Conservation (phyloP, 176 grass and related monocot species). For the Zoysia japonica region DNA sequence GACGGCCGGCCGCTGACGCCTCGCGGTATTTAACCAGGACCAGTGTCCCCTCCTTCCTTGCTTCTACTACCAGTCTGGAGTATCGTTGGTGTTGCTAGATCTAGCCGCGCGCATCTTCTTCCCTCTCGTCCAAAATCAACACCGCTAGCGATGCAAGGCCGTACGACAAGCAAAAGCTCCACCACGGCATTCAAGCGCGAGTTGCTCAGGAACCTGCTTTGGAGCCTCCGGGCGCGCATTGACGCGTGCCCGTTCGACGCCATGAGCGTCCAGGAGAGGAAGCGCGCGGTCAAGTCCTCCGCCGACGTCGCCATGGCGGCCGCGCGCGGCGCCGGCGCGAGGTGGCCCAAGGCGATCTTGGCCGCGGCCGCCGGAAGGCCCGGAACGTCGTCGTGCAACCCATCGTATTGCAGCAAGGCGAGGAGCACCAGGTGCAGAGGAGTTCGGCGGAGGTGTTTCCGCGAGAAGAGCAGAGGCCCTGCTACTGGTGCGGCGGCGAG, state of each 20-base stretch:
- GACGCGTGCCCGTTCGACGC: background rate
- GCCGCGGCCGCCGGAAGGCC: background rate
- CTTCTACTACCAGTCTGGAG: too few species aligned
- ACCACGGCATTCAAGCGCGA: constrained; percentile 48
- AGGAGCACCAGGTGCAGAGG: constrained; percentile 29
- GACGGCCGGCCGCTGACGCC: background rate
- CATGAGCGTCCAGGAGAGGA: constrained; percentile 52
- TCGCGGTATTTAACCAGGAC: constrained; percentile 9
- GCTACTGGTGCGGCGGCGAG: background rate
- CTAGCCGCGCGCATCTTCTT: background rate
- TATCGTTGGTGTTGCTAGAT: background rate
- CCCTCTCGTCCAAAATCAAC: background rate
- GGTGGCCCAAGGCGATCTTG: constrained; percentile 43
- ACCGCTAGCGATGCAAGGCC: constrained; percentile 40
- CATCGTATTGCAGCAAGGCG: background rate
- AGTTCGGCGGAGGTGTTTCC: constrained; percentile 27
- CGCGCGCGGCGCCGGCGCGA: constrained; percentile 27
- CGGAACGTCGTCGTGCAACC: background rate
- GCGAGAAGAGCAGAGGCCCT: background rate
- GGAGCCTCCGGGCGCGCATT: constrained; percentile 33
- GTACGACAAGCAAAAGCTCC: background rate
- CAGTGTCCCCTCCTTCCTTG: background rate
- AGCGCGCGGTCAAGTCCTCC: constrained; percentile 53
- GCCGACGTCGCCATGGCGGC: constrained; percentile 62
- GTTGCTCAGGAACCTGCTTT: constrained; percentile 60